Percentiles rank a stretch among this genome's conserved stretches.
These are phyloP conservation scores for Fusarium sterilihyphosum DNA, from an alignment of 2,329 filamentous ascomycete genomes.

Conservation along the genomic window DNA sequence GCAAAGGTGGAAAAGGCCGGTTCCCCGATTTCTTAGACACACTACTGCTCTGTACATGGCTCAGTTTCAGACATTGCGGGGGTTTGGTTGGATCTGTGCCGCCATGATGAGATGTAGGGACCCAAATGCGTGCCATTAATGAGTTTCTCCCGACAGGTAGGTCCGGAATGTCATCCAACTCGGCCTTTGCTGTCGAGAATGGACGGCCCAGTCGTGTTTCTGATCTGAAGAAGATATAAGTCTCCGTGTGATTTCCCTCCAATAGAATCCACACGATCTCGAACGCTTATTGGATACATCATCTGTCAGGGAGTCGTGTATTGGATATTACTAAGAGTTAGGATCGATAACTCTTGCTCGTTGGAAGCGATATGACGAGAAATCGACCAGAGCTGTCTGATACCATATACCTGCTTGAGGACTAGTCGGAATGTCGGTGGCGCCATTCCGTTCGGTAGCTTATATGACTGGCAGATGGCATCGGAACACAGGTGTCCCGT, in stretches of 20 bases:
- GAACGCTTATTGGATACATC: neutral
- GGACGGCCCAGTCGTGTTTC: neutral
- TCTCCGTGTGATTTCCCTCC: neutral
- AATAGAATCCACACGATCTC: neutral
- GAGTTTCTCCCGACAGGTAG: conserved; percentile 5
- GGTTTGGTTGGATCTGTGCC: conserved; percentile 16
- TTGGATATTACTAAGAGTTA: neutral
- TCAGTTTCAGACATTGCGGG: conserved; percentile 33
- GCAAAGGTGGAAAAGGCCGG: conserved; percentile 1
- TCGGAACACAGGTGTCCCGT: conserved; percentile 13
- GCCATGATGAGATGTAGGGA: conserved; percentile 10
- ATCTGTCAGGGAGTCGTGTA: neutral
- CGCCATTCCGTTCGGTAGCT: conserved; percentile 33
- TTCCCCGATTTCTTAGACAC: conserved; percentile 5
- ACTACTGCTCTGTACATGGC: conserved; percentile 14
- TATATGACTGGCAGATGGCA: conserved; percentile 19
- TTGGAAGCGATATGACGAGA: conserved; percentile 1
- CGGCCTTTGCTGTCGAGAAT: neutral
- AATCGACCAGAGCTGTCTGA: neutral
- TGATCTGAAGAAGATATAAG: neutral
- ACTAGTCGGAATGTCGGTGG: conserved; percentile 20
- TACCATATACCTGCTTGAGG: conserved; percentile 12
- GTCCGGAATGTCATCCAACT: conserved; percentile 7
- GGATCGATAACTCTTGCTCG: neutral
- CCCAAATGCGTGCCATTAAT: conserved; percentile 20